Conservation (phyloP, 1,284 basidiomycete species). For the Bothia castanella region DNA sequence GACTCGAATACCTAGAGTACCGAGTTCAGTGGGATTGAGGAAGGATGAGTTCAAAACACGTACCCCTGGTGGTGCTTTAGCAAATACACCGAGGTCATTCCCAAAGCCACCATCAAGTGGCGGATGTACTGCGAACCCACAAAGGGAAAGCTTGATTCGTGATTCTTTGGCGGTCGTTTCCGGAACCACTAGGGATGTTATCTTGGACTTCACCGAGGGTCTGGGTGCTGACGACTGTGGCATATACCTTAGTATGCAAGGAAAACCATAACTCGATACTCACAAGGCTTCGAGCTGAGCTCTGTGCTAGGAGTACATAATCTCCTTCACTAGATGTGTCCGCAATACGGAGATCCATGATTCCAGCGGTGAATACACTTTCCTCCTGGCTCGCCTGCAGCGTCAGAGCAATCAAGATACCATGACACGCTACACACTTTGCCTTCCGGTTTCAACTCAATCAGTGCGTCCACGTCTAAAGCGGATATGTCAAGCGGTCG, state of each 20-base stretch:
- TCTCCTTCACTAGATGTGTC: constrained; percentile 41
- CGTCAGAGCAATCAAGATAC: constrained; percentile 9
- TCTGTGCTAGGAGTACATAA: constrained; percentile 46
- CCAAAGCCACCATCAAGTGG: constrained; percentile 66
- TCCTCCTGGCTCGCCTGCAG: constrained; percentile 52
- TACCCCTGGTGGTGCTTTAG: constrained; percentile 86
- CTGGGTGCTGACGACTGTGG: constrained; percentile 43
- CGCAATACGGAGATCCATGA: constrained; percentile 59
- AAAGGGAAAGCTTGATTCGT: constrained; percentile 60
- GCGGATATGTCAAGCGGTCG: constrained; percentile 57
- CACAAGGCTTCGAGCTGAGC: constrained; percentile 54
- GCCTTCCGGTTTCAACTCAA: constrained; percentile 67
- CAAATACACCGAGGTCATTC: constrained; percentile 61
- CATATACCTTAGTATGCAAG: constrained; percentile 3
- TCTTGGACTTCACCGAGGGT: constrained; percentile 60
- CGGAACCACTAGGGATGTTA: constrained; percentile 64
- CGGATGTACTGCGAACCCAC: constrained; percentile 63
- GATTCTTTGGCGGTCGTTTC: constrained; percentile 78
- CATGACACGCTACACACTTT: constrained; percentile 45
- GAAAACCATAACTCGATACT: constrained; percentile 6
- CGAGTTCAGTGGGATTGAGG: background rate
- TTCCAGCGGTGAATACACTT: constrained; percentile 57
- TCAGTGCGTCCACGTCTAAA: constrained; percentile 59
- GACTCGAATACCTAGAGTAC: constrained; percentile 78
- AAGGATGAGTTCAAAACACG: constrained; percentile 28